Conservation (phyloP, 2,329 filamentous ascomycete genomes). For the Alternaria sp. region DNA sequence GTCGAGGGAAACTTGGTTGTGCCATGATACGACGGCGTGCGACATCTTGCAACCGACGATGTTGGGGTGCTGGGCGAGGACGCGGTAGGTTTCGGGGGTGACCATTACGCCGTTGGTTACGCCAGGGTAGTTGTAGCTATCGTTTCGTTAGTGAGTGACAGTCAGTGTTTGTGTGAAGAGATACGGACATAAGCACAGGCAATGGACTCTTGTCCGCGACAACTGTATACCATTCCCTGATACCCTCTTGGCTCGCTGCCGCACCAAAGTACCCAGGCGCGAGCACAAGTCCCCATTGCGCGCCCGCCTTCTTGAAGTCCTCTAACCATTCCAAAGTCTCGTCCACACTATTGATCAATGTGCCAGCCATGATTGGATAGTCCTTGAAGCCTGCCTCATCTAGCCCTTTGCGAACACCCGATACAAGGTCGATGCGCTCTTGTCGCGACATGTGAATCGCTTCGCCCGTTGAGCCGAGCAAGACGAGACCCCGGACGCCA, state of each 20-base stretch:
- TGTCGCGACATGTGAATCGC: slow-evolving; percentile 67
- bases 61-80: slow-evolving; percentile 69
- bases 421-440: slow-evolving; percentile 66
- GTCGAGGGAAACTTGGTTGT: slow-evolving; percentile 67
- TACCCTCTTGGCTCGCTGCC: slow-evolving; percentile 65
- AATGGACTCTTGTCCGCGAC: slow-evolving; percentile 69
- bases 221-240: slow-evolving; percentile 67
- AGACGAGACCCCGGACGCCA: slow-evolving; percentile 68
- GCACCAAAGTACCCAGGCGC: slow-evolving; percentile 72
- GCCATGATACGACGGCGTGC: slow-evolving; percentile 71
- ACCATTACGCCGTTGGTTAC: slow-evolving; percentile 72
- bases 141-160: neutral
- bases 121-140: slow-evolving; percentile 70
- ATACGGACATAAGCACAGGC: slow-evolving; percentile 66
- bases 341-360: slow-evolving; percentile 68
- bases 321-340: slow-evolving; percentile 67
- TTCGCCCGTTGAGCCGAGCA: slow-evolving; percentile 71
- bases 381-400: slow-evolving; percentile 64
- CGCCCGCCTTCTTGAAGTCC: slow-evolving; percentile 65
- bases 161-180: neutral
- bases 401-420: slow-evolving; percentile 64
- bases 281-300: slow-evolving; percentile 69
- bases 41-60: slow-evolving; percentile 75
- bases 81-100: slow-evolving; percentile 65
- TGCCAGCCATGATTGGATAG: slow-evolving; percentile 70